These are phyloP conservation scores for Solanum chacoense DNA, from an alignment of 305 asterid species.

Conservation along the genomic window DNA sequence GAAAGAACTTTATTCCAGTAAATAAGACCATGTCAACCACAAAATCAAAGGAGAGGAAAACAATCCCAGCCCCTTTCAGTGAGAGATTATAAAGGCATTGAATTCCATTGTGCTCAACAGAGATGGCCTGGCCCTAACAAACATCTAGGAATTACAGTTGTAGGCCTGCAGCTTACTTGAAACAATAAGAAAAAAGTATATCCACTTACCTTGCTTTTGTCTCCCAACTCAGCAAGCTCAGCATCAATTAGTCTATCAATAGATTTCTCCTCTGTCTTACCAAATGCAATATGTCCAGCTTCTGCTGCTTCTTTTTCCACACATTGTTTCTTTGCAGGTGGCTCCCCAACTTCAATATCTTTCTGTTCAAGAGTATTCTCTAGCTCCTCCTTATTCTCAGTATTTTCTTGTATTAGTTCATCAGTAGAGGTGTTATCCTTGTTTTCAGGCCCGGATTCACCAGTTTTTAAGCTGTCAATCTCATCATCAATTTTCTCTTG, in stretches of 20 bases:
- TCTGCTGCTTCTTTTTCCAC: slow-evolving; percentile 20
- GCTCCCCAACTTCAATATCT: slow-evolving; percentile 45
- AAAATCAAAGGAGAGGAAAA: background rate
- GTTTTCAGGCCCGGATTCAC: slow-evolving; percentile 16
- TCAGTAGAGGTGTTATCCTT: slow-evolving; percentile 18
- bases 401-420: slow-evolving; percentile 21
- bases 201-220: slow-evolving; percentile 67
- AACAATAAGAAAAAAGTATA: background rate
- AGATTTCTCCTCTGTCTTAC: slow-evolving; percentile 44
- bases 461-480: background rate
- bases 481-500: slow-evolving; percentile 15
- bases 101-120: background rate
- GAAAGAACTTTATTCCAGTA: background rate
- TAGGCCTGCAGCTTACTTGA: background rate
- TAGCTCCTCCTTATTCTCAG: slow-evolving; percentile 18
- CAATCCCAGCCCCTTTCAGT: background rate
- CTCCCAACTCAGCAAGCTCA: slow-evolving; percentile 84
- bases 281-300: slow-evolving; percentile 14
- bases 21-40: background rate
- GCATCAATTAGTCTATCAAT: slow-evolving; percentile 77
- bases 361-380: slow-evolving; percentile 19
- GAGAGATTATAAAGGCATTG: background rate
- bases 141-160: background rate
- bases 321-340: slow-evolving; percentile 57
- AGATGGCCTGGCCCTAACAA: background rate